Base-by-base conservation (phyloP, 306 rosid species). In the Rosa multiflora region DNA sequence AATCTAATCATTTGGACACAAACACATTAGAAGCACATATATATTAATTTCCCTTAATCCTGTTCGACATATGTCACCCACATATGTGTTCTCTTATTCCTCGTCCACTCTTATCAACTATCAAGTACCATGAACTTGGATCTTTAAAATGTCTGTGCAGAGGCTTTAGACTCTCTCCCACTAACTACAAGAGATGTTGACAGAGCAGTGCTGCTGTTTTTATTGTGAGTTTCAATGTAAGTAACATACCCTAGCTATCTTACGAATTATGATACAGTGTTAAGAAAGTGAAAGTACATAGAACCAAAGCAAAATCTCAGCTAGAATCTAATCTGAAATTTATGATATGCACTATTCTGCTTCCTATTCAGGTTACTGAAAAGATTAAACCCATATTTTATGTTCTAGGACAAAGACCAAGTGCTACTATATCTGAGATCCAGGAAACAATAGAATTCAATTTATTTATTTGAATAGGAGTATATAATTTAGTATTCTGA, bases 151-250 rank as follows among this genome's bases (percentile, higher is more conserved):
- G 68, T 47, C 75, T 29, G 70, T 59, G 75, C 77, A 72, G 80
- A 13, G 72, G 23, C 70, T 40, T 78, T 82, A 82, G 15, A 23
- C 58, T 14, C 80, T 82, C 80, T 75, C 74, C 59, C 81, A 51
- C 67, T 69, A 74, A 43, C 56, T 74, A 4, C 44, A 21, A 59
- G 17, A 85, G 97, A 90, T 85, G 93, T 81, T 83, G 96, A 90
- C 93, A 70, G 73, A 52, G 67, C 70, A 58, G 68, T 20, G 53
- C 67, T 61, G 76, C 82, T 92, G 92, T 83, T 85, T 90, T 86
- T 86, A 82, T 89, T 39, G 82, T 29, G 74, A 87, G 81, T 79
- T 90, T 87, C 90, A 83, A 82, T 86, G 91, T 74, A 86, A 86
- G 77, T 74, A 70, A 42, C 71, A 79, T 26, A 43, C 73, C 23